phyloP scores from a whole-genome alignment of 2,329 filamentous ascomycete genomes.

The Xylariales sp. region DNA sequence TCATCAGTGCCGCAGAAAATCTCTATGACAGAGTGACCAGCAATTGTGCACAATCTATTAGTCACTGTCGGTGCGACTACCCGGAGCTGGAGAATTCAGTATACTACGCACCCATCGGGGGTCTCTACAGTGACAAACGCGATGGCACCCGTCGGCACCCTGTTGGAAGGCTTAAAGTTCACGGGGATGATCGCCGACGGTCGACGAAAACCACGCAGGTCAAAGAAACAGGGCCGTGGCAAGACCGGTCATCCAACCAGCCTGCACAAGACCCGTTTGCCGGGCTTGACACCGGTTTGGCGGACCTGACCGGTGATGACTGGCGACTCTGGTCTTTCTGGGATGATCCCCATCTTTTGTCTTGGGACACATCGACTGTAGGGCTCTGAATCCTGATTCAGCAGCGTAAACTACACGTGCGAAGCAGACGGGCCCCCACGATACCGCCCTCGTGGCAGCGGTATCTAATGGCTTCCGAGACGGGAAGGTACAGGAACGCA shows the following conservation, averaged over 20 bases:
- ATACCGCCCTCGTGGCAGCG: not conserved
- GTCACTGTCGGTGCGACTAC: constrained; percentile 30
- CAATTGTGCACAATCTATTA: constrained; percentile 24
- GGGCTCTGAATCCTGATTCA: constrained; percentile 20
- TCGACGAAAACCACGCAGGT: constrained; percentile 4
- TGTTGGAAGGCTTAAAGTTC: not conserved
- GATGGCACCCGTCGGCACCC: not conserved
- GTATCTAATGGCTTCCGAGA: constrained; percentile 8
- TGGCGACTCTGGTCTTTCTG: constrained; percentile 39
- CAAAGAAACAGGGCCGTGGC: constrained; percentile 4
- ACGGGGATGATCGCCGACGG: constrained; percentile 4
- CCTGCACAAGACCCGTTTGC: constrained; percentile 22
- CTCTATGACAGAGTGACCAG: constrained; percentile 33
- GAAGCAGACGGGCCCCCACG: not conserved
- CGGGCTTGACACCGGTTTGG: constrained; percentile 14
- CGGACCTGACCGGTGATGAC: constrained; percentile 26
- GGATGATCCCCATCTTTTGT: constrained; percentile 37
- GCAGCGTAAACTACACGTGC: not conserved
- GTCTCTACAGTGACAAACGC: constrained; percentile 25
- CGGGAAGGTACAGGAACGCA: constrained; percentile 17
- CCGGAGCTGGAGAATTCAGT: constrained; percentile 34
- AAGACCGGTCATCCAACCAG: constrained; percentile 14
- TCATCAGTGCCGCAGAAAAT: constrained; percentile 27
- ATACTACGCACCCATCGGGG: constrained; percentile 34
- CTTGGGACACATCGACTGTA: constrained; percentile 35